Evolutionary conservation across 2,329 filamentous ascomycete species (phyloP), one percentile per base, ranked within the genome.

Genomic region (Chrysosporium keratinophilum): DNA sequence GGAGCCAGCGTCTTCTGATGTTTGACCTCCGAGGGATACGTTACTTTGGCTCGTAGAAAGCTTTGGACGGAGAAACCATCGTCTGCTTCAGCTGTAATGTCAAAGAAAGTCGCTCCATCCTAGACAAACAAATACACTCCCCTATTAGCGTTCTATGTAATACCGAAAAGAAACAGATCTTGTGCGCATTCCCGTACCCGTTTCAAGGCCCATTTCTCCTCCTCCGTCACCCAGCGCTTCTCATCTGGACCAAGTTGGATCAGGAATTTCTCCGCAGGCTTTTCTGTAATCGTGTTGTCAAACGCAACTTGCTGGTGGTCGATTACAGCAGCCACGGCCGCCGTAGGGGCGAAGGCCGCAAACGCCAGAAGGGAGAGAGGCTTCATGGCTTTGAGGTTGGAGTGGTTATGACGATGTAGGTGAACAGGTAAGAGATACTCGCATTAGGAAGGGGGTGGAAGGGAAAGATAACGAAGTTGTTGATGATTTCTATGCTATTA

Each of bases 181-280:
- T n/a, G 20, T 14, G 4, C 12, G 19, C 19, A 45, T 48, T 7
- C 10, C 44, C 10, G 12, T 78, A 94, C 89, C 62, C 89, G 78
- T 65, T 86, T 84, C 59, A 97, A 74, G 69, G 84, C 83, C 89
- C 91, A 96, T 72, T 97, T 98, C 74, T 96, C 83, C 35, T 95
- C 87, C 64, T 97, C 91, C 0, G 88, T 94, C 33, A 96, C 84
- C 86, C 87, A 93, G 76, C 79, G 76, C 20, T 84, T 90, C 67
- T 91, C 78, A 54, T 87, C 88, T 2, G 88, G 88, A n/a, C 81
- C 79, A 23, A 93, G 77, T 74, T 97, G 90, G 59, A 98, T 83
- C 45, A 95, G 77, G 68, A 79, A 93, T 61, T 76, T 76, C n/a
- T 57, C 55, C 20, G n/a, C 15, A 4, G n/a, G 37, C 10, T 19